These are phyloP conservation scores for Myriosclerotinia curreyana DNA, from an alignment of 2,329 filamentous ascomycete genomes.

Conservation along the genomic window DNA sequence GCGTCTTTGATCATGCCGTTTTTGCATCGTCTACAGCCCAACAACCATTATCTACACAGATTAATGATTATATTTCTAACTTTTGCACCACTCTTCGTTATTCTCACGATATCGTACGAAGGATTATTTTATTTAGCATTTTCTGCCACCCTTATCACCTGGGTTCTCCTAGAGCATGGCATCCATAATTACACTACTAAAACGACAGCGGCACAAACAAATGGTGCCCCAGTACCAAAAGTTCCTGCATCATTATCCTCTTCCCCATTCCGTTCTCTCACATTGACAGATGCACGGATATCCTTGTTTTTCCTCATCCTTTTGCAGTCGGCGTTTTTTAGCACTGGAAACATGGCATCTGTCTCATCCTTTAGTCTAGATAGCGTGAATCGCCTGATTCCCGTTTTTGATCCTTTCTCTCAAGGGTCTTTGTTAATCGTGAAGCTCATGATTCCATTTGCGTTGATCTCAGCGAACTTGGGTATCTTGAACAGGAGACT, in stretches of 20 bases:
- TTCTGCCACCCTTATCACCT: conserved; percentile 74
- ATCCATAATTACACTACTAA: conserved; percentile 52
- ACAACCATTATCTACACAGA: conserved; percentile 85
- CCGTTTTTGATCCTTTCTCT: conserved; percentile 89
- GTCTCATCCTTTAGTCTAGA: conserved; percentile 92
- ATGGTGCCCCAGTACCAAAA: conserved; percentile 25
- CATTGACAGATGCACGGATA: conserved; percentile 79
- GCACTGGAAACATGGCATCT: conserved; percentile 92
- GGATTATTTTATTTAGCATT: conserved; percentile 94
- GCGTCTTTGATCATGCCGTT: conserved; percentile 75
- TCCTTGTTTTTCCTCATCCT: conserved; percentile 94
- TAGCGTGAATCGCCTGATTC: conserved; percentile 80
- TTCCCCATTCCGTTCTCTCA: conserved; percentile 58
- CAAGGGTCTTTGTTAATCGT: conserved; percentile 83
- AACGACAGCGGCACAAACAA: conserved; percentile 23
- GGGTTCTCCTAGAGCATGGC: conserved; percentile 88
- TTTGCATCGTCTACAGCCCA: conserved; percentile 75
- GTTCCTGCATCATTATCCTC: conserved; percentile 33
- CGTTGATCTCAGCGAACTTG: conserved; percentile 87
- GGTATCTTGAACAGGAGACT: conserved; percentile 84
- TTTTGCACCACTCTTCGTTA: conserved; percentile 90
- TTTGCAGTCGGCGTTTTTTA: conserved; percentile 94
- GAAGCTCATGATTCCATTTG: conserved; percentile 92
- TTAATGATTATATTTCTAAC: conserved; percentile 86
- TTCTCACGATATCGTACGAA: conserved; percentile 96